Evolutionary conservation across 2,329 filamentous ascomycete genomes (phyloP), one percentile per base, ranked within the genome.

Genomic region (Erysiphe pulchra): DNA sequence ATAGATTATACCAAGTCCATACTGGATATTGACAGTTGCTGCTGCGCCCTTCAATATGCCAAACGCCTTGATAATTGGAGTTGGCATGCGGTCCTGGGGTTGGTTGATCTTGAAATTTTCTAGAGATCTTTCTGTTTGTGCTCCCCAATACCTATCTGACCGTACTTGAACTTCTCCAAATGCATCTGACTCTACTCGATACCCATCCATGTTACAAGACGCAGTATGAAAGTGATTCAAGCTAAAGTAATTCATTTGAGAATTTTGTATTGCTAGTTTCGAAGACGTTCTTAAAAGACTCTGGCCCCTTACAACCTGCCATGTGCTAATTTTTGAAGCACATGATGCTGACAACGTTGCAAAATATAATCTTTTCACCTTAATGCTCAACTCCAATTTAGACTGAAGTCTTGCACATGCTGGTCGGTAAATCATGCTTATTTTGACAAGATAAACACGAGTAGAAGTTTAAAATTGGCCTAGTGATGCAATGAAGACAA

Each of bases 61-160:
- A 62, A 98, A 94, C 7, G 90, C 90, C 64, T 77, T 79, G 58
- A 95, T 70, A 55, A 98, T 80, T 41, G 86, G 81, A 52, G 84
- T 78, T 43, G 90, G 90, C 86, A 95, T 95, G 62, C 90, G 85
- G 62, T 98, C 90, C 66, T 93, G 84, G 49, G 90, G 90, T 71
- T 95, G 90, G 68, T 95, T 95, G 75, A 98, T 95, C 63, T 80
- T 80, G 73, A 98, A 98, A 71, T 98, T 98, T 64, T 81, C 79
- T 62, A 95, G 73, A 45, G 87, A 95, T 54, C 87, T 79, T 72
- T 94, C 80, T 46, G 87, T 94, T 71, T 94, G 87, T 50, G 87
- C 87, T 60, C 90, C 90, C 87, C 90, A 98, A 73, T 98, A 98
- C 69, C 80, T 87, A 74, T 93, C 84, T 52, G 72, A 71, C 38